These are phyloP conservation scores for Plectranthus barbatus DNA, from an alignment of 257 asterid genomes.

Conservation along the genomic window DNA sequence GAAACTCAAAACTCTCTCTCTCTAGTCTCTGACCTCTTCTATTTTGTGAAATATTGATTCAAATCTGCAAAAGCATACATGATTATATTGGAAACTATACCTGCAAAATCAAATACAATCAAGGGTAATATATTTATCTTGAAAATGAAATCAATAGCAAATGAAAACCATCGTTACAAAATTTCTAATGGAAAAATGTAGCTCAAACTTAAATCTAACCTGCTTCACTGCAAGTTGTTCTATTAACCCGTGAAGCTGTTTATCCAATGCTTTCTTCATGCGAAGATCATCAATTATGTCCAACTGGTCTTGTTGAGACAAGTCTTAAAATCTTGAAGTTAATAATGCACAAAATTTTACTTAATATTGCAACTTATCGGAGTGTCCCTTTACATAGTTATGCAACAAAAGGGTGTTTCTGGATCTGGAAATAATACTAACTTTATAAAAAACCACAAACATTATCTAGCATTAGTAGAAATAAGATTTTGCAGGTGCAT, in stretches of 20 bases:
- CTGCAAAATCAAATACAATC: no score
- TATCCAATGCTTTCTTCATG: constrained; percentile 72
- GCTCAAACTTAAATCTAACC: constrained; percentile 28
- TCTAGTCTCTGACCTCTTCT: neutral
- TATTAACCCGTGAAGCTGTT: constrained; percentile 84
- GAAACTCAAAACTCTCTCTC: neutral
- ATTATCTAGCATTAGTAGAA: no score
- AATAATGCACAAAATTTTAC: no score
- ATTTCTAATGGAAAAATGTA: neutral
- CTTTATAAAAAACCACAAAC: no score
- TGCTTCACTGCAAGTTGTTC: constrained; percentile 88
- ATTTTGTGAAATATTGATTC: neutral
- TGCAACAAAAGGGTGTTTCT: no score
- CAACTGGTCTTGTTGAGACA: neutral
- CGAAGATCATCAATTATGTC: neutral
- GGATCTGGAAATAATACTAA: no score
- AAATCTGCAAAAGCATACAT: no score
- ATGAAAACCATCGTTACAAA: neutral
- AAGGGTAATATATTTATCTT: constrained; percentile 21
- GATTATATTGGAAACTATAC: no score
- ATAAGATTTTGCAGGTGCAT: no score
- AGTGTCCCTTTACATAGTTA: neutral
- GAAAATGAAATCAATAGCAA: constrained; percentile 48
- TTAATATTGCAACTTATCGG: no score
- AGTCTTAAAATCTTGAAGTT: neutral